phyloP scores from a whole-genome alignment of 2,329 filamentous ascomycete species.

The Aotearoamyces nothofagi region DNA sequence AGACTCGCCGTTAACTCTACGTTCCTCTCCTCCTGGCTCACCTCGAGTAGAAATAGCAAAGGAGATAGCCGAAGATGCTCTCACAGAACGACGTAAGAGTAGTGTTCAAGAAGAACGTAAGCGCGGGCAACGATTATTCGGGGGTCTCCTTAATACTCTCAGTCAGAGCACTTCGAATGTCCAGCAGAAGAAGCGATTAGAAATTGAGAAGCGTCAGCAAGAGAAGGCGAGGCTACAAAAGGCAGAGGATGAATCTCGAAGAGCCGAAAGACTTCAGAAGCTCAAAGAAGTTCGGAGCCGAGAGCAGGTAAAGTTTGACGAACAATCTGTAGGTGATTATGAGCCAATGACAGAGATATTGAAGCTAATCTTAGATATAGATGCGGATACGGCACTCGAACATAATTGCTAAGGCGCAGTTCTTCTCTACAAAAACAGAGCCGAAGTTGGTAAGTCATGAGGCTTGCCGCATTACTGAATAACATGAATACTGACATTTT shows the following conservation, averaged over 20 bases:
- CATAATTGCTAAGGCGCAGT: conserved; percentile 55
- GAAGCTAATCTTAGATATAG: conserved; percentile 4
- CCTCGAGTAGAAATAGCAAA: conserved; percentile 4
- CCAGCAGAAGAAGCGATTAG: conserved; percentile 55
- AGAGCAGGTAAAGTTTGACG: conserved; percentile 63
- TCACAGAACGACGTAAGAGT: conserved; percentile 24
- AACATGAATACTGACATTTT: conserved; percentile 12
- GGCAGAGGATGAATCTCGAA: conserved; percentile 53
- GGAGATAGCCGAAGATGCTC: conserved; percentile 11
- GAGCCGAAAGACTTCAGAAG: conserved; percentile 48
- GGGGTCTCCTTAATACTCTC: conserved; percentile 44
- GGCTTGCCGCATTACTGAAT: too few species aligned
- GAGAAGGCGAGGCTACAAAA: conserved; percentile 61
- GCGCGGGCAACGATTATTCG: conserved; percentile 74
- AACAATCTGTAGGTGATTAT: conserved; percentile 56
- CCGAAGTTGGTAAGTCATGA: conserved; percentile 54
- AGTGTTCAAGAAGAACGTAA: conserved; percentile 62
- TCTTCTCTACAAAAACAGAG: conserved; percentile 53
- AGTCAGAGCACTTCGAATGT: conserved; percentile 52
- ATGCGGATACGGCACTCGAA: conserved; percentile 60
- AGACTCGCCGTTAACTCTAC: conserved; percentile 12
- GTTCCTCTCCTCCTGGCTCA: conserved; percentile 13
- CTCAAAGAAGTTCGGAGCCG: conserved; percentile 43
- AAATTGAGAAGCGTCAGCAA: conserved; percentile 71
- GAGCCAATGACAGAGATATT: too few species aligned